These are phyloP conservation scores for Curvularia spicifera DNA, from an alignment of 2,329 filamentous ascomycete species.

Conservation along the genomic window DNA sequence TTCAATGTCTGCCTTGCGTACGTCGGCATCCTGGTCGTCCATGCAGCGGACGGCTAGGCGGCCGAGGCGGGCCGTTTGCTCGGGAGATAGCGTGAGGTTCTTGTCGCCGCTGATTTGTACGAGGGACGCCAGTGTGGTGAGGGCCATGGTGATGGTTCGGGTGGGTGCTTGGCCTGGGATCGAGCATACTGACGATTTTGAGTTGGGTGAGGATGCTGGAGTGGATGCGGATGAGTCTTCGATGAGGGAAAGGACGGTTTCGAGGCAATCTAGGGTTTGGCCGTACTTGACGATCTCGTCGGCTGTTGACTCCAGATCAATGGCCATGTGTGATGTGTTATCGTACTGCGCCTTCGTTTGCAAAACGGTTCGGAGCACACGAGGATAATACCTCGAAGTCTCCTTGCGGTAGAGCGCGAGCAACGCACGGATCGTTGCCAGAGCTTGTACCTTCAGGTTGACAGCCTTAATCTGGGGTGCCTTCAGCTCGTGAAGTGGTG, in stretches of 20 bases:
- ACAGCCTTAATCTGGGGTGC: constrained; percentile 69
- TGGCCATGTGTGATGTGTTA: constrained; percentile 72
- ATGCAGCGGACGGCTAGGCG: constrained; percentile 48
- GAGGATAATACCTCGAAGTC: constrained; percentile 71
- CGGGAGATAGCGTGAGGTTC: constrained; percentile 37
- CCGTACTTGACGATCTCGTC: constrained; percentile 73
- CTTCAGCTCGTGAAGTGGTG: constrained; percentile 55
- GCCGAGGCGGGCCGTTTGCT: constrained; percentile 49
- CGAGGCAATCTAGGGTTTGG: constrained; percentile 61
- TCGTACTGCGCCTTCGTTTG: constrained; percentile 71
- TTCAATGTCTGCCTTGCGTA: constrained; percentile 74
- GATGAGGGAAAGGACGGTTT: constrained; percentile 48
- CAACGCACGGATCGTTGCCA: constrained; percentile 75
- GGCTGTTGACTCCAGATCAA: constrained; percentile 74
- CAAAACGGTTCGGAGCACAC: constrained; percentile 71
- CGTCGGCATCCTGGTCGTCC: constrained; percentile 50
- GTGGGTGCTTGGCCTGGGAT: constrained; percentile 25
- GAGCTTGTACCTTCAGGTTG: constrained; percentile 75
- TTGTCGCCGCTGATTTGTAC: constrained; percentile 45
- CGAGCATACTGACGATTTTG: constrained; percentile 44
- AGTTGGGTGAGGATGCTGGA: constrained; percentile 37
- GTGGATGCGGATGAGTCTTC: constrained; percentile 39
- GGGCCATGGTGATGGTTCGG: constrained; percentile 49
- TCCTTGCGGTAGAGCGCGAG: constrained; percentile 70
- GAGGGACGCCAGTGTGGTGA: constrained; percentile 49